Percentiles rank a stretch among this genome's conserved stretches.
phyloP scores from a whole-genome alignment of 2,329 filamentous ascomycete species.

The Colletotrichum sublineola region DNA sequence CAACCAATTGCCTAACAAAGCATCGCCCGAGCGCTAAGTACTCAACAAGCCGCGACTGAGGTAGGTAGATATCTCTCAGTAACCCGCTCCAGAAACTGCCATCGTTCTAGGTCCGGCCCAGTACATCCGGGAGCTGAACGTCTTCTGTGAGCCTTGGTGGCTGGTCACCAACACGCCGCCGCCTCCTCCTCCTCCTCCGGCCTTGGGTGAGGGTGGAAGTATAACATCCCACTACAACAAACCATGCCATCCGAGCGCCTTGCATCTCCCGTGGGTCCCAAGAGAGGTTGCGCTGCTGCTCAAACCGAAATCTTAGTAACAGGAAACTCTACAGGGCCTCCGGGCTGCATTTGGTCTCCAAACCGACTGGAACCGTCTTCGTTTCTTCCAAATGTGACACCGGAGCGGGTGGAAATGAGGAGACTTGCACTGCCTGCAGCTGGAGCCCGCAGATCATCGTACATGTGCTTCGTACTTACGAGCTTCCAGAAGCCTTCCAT shows the following conservation, averaged over 20 bases:
- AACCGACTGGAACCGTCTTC: background rate
- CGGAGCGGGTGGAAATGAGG: slow-evolving; percentile 4
- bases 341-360: background rate
- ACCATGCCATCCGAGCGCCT: slow-evolving; percentile 4
- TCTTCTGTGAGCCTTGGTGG: background rate
- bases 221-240: background rate
- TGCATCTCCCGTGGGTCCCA: background rate
- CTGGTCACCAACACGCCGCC: background rate
- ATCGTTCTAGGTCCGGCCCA: slow-evolving; percentile 24
- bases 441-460: background rate
- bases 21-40: slow-evolving; percentile 19
- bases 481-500: slow-evolving; percentile 37
- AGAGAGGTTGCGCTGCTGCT: background rate
- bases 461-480: slow-evolving; percentile 5
- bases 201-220: slow-evolving; percentile 18
- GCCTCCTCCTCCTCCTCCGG: too few relatives aligned
- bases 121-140: background rate
- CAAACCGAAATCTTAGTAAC: background rate
- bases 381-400: background rate
- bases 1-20: slow-evolving; percentile 31
- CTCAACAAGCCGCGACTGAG: background rate
- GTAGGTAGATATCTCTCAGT: background rate
- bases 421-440: slow-evolving; percentile 12
- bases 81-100: slow-evolving; percentile 9
- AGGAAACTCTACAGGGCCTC: background rate